phyloP scores from a whole-genome alignment of 1,139 yeast species.

The Suhomyces chickasaworum region DNA sequence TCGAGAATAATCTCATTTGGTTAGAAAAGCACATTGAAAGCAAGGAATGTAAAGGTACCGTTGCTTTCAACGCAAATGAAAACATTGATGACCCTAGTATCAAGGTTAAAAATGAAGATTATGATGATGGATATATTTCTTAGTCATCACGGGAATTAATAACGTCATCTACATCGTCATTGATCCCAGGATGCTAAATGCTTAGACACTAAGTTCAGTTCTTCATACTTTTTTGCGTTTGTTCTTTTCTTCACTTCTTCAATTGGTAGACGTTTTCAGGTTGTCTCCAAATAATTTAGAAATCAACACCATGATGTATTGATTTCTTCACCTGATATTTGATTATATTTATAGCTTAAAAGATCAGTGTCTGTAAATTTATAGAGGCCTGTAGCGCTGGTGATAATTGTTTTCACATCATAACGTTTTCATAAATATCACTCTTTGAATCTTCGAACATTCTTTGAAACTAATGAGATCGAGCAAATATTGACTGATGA shows the following conservation, averaged over 20 bases:
- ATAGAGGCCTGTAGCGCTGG: background rate
- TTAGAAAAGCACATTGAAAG: conserved; percentile 51
- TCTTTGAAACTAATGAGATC: too few relatives aligned
- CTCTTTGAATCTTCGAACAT: too few relatives aligned
- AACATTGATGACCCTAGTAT: background rate
- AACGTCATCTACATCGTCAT: background rate
- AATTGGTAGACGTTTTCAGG: background rate
- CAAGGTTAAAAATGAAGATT: conserved; percentile 7
- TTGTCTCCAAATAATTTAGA: background rate
- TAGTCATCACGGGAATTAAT: conserved; percentile 1
- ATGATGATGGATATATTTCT: conserved; percentile 5
- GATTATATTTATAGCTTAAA: background rate
- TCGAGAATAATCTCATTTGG: conserved; percentile 52
- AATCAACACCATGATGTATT: background rate
- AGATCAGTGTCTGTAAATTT: conserved; percentile 2
- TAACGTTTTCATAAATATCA: too few relatives aligned
- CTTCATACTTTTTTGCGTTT: conserved; percentile 1
- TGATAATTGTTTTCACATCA: too few relatives aligned
- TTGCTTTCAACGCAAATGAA: conserved; percentile 17
- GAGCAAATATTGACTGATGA: too few relatives aligned
- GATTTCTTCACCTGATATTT: background rate
- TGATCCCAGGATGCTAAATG: background rate
- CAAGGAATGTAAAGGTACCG: conserved; percentile 48
- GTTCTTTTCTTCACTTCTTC: conserved; percentile 1
- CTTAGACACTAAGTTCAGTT: conserved; percentile 2